phyloP scores from a whole-genome alignment of 345 rosid species.

The Tarenaya hassleriana region DNA sequence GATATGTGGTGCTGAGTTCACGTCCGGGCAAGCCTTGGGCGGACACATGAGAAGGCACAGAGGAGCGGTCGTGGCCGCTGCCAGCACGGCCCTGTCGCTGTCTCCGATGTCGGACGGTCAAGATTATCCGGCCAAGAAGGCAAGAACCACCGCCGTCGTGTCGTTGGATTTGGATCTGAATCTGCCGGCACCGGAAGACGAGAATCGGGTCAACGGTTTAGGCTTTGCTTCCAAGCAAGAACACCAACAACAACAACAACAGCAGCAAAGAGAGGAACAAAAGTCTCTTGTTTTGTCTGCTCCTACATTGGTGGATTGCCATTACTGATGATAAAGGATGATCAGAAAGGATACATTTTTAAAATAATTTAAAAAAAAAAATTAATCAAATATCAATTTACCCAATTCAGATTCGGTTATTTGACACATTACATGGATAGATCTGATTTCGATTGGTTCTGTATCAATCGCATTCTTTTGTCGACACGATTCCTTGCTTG shows the following conservation, averaged over 20 bases:
- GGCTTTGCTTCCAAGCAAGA: slow-evolving; percentile 55
- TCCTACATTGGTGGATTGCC: slow-evolving; percentile 87
- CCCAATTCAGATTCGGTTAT: slow-evolving; percentile 31
- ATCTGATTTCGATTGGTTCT: slow-evolving; percentile 10
- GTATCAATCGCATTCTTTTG: neutral
- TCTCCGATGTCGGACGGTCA: slow-evolving; percentile 41
- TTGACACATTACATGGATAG: slow-evolving; percentile 6
- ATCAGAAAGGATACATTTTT: slow-evolving; percentile 22
- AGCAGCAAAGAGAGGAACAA: slow-evolving; percentile 28
- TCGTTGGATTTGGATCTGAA: slow-evolving; percentile 86
- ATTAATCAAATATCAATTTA: neutral
- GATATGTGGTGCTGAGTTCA: slow-evolving; percentile 79
- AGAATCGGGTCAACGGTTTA: slow-evolving; percentile 33
- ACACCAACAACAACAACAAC: slow-evolving; percentile 31
- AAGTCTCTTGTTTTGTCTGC: slow-evolving; percentile 53
- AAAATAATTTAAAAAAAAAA: slow-evolving; percentile 19
- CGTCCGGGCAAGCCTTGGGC: slow-evolving; percentile 93
- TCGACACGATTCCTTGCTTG: slow-evolving; percentile 28
- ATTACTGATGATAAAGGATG: slow-evolving; percentile 43
- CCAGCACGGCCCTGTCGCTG: slow-evolving; percentile 37
- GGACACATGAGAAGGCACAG: slow-evolving; percentile 98
- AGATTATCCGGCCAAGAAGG: slow-evolving; percentile 29
- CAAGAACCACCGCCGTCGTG: slow-evolving; percentile 35
- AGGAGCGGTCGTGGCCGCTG: slow-evolving; percentile 22
- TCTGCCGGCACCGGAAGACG: slow-evolving; percentile 88